Base-by-base conservation (phyloP, 495 filamentous ascomycete species). In the Xylaria scruposa region DNA sequence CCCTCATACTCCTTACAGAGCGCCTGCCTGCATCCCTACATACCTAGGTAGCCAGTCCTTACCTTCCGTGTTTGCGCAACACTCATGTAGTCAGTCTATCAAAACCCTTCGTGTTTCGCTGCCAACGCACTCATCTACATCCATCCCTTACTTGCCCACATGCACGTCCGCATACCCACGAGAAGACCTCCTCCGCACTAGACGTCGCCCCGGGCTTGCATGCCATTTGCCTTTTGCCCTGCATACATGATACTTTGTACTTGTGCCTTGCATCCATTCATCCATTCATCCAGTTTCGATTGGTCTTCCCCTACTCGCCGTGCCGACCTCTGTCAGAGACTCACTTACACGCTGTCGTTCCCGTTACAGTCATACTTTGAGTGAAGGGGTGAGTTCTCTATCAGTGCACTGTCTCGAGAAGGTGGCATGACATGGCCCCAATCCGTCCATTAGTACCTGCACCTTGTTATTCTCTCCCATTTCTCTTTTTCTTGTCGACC, bases 391-490 rank as follows among this genome's bases (percentile, higher is more conserved):
- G 44, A 36, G 7, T 44, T 53, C 21, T 44, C 31, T 17, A 31
- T n/a, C 46, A 33, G 31, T 21, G 19, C 3, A 5, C 19, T 59
- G 56, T 59, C 31, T 13, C 29, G 15, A 19, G 67, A 29, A 61
- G 53, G 54, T 47, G 67, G 67, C 67, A 38, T 38, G 10, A 13
- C 38, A 70, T 63, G n/a, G 38, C 31, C 21, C 24, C 24, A 31
- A 38, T 19, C 13, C 19, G 29, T 26, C 21, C 31, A 33, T 13
- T 6, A 56, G 4, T 9, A 36, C 7, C 59, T 49, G 38, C 19
- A 53, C n/a, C 31, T 51, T 21, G 6, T 36, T 44, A 26, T 46
- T 38, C 64, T 33, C 5, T 17, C 36, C 59, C 21, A 17, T 47
- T 21, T 70, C 68, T 40, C 8, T 47, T 51, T 29, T 47, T 36